Conservation (phyloP, 1,139 yeast genomes). For the Protomyces inouyei region DNA sequence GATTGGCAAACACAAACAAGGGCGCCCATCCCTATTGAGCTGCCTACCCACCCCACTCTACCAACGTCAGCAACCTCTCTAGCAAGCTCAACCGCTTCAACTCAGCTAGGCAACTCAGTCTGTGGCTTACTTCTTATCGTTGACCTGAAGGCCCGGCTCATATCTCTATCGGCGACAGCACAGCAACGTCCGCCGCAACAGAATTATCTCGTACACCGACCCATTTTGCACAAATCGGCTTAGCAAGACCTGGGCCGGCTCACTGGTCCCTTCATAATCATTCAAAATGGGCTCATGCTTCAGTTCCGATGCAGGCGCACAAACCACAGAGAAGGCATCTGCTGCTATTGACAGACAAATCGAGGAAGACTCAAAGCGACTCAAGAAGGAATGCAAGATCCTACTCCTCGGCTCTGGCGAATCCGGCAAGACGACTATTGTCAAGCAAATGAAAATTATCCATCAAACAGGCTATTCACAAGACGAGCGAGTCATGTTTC, state of each 20-base stretch:
- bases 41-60: too few relatives aligned
- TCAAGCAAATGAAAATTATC: slow-evolving; percentile 79
- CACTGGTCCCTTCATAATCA: not conserved
- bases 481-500: slow-evolving; percentile 72
- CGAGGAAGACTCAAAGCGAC: slow-evolving; percentile 33
- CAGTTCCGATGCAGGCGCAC: slow-evolving; percentile 9
- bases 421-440: slow-evolving; percentile 89
- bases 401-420: slow-evolving; percentile 87
- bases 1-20: too few relatives aligned
- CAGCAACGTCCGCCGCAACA: too few relatives aligned
- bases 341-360: slow-evolving; percentile 31
- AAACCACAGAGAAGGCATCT: slow-evolving; percentile 15
- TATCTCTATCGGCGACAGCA: too few relatives aligned
- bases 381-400: slow-evolving; percentile 49
- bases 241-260: too few relatives aligned
- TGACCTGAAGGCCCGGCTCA: too few relatives aligned
- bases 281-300: slow-evolving; percentile 18
- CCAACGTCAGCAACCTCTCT: too few relatives aligned
- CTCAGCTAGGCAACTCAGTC: too few relatives aligned
- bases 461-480: slow-evolving; percentile 82
- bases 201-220: not conserved
- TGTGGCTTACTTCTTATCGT: too few relatives aligned
- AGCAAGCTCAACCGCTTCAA: too few relatives aligned
- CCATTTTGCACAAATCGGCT: not conserved
- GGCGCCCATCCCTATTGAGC: too few relatives aligned